These are phyloP conservation scores for Cenchrus fungigraminus DNA, from an alignment of 176 grass and related monocot genomes.

Conservation along the genomic window DNA sequence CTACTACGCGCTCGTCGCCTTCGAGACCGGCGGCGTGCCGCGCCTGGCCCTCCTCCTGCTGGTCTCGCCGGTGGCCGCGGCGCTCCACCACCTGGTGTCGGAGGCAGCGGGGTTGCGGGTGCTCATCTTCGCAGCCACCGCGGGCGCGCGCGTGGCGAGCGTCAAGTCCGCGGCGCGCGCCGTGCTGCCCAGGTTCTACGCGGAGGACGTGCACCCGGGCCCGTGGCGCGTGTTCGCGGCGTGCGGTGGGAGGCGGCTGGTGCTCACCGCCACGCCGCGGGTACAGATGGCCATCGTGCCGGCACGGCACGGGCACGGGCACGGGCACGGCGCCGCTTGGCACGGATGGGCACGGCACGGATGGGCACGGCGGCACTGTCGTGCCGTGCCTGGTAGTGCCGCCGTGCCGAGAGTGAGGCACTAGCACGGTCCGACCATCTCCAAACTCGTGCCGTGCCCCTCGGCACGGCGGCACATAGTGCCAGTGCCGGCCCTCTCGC, in stretches of 20 bases:
- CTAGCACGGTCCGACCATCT: no score
- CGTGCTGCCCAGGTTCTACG: constrained; percentile 78
- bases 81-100: constrained; percentile 47
- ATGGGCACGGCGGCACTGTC: no score
- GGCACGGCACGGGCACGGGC: no score
- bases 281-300: not conserved
- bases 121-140: no score
- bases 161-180: constrained; percentile 64
- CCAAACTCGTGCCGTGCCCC: no score
- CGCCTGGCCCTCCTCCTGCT: constrained; percentile 63
- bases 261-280: constrained; percentile 48
- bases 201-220: constrained; percentile 50
- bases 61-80: constrained; percentile 43
- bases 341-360: no score
- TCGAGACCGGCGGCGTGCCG: constrained; percentile 62
- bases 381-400: no score
- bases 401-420: no score
- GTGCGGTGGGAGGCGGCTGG: constrained; percentile 23
- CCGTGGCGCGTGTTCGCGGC: constrained; percentile 55
- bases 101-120: no score
- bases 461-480: no score
- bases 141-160: constrained; percentile 53
- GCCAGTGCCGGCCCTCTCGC: no score
- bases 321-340: no score
- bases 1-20: constrained; percentile 75